Base-by-base conservation (phyloP, 1,284 basidiomycete genomes). In the Boletus sp. region DNA sequence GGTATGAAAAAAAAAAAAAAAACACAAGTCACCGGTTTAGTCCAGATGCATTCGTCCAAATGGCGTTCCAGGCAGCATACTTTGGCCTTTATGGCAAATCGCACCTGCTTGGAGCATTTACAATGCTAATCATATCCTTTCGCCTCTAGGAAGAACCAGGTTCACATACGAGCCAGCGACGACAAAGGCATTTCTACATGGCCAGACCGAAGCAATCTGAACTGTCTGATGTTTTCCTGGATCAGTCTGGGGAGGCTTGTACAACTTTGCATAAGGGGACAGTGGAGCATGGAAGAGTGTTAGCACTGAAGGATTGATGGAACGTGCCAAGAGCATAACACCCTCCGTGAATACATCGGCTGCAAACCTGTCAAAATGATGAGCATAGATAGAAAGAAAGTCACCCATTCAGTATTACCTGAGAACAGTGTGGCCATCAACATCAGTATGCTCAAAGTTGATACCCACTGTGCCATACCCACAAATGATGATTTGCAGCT, bases 91-190 rank as follows among this genome's bases (percentile, higher is more conserved):
- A 98, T 77, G 94, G 91, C 87, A 59, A 48, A 82, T 76, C 10
- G 16, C 11, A 43, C 11, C 31, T 1, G 10, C 19, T 54, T 52
- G n/a, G n/a, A 21, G 13, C 10, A 38, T 55, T 16, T 38, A 47
- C 17, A 21, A n/a, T 33, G 23, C 56, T 53, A 9, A 64, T 23
- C 9, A 2, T 9, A 8, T 16, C 19, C 21, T 21, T 40, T 25
- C 4, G 19, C 5, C 4, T n/a, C 8, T n/a, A 89, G 90, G 94
- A 13, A 84, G 94, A 13, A 90, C 91, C 60, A 96, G 97, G 75
- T 96, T 93, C 74, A 95, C 94, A 3, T 99, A 99, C 75, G 97
- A 99, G 76, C 96, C 97, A 0, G 97, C 96, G 16, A 99, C 98
- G 97, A 98, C 95, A 56, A 99, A 99, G 77, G 80, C 90, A 5